Conservation (phyloP, 352 stramenopile genomes). For the Lagenidium giganteum region DNA sequence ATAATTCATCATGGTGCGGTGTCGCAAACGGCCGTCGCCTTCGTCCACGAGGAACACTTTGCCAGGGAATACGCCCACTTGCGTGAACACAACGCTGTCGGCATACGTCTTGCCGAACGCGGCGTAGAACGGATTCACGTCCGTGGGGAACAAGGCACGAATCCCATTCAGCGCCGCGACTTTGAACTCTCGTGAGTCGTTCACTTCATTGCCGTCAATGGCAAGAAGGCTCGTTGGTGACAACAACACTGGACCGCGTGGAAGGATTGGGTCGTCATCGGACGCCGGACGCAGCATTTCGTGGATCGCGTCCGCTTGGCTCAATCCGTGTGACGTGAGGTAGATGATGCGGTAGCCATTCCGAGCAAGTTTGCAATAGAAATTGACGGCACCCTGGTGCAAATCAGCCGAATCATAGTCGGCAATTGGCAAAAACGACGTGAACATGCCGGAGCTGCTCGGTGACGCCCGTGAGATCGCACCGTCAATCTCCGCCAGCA, state of each 20-base stretch:
- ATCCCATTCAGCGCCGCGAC: slow-evolving; percentile 56
- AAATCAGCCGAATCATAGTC: slow-evolving; percentile 37
- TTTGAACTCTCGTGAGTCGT: slow-evolving; percentile 61
- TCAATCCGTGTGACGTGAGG: slow-evolving; percentile 60
- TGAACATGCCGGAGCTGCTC: slow-evolving; percentile 27
- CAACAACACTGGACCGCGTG: slow-evolving; percentile 65
- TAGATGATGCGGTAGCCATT: slow-evolving; percentile 84
- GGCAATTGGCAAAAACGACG: slow-evolving; percentile 27
- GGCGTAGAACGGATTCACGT: slow-evolving; percentile 82
- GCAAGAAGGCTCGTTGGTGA: slow-evolving; percentile 57
- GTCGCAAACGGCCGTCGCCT: slow-evolving; percentile 42
- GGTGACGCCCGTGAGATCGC: slow-evolving; percentile 58
- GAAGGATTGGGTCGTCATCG: slow-evolving; percentile 25
- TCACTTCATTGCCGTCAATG: slow-evolving; percentile 30
- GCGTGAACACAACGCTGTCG: slow-evolving; percentile 51
- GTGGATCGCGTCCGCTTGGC: slow-evolving; percentile 48
- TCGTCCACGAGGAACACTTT: slow-evolving; percentile 74
- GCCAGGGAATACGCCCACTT: slow-evolving; percentile 72
- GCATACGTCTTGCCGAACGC: slow-evolving; percentile 64
- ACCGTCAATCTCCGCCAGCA: slow-evolving; percentile 81
- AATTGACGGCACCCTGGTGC: slow-evolving; percentile 65
- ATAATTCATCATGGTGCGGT: slow-evolving; percentile 57
- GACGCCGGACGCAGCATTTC: slow-evolving; percentile 21
- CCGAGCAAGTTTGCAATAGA: slow-evolving; percentile 56
- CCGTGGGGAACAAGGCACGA: slow-evolving; percentile 57